phyloP scores from a whole-genome alignment of 208 protist species.

The Tritrichomonas musculus region DNA sequence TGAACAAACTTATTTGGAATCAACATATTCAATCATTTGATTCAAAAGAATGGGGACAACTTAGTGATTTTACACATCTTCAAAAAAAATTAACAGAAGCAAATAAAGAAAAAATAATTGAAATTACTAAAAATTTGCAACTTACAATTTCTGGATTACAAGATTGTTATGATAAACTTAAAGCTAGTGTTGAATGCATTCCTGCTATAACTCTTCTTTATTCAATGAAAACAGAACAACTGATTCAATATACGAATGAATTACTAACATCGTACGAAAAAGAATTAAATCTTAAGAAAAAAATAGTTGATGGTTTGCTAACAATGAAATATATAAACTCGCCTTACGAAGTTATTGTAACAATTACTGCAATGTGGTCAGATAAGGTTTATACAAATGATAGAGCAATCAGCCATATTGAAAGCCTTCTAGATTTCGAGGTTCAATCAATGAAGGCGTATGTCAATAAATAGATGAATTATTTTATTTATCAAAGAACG shows the following conservation, averaged over 20 bases:
- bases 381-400: neutral
- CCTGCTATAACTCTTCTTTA: neutral
- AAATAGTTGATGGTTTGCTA: neutral
- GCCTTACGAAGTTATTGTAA: neutral
- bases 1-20: neutral
- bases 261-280: neutral
- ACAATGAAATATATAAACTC: neutral
- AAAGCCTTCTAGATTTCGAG: neutral
- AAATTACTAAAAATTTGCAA: neutral
- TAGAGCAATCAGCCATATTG: neutral
- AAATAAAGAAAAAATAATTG: neutral
- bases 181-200: neutral
- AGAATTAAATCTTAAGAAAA: neutral
- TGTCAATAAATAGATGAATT: no score
- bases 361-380: neutral
- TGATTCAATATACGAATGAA: neutral
- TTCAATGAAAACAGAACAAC: neutral
- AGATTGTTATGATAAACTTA: neutral
- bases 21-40: slow-evolving; percentile 22
- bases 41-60: neutral
- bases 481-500: no score
- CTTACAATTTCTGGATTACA: neutral
- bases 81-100: neutral
- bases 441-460: no score
- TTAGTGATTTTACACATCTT: neutral